Base-by-base conservation (phyloP, 805 yeast species). In the Zygosaccharomyces kombuchaensis region DNA sequence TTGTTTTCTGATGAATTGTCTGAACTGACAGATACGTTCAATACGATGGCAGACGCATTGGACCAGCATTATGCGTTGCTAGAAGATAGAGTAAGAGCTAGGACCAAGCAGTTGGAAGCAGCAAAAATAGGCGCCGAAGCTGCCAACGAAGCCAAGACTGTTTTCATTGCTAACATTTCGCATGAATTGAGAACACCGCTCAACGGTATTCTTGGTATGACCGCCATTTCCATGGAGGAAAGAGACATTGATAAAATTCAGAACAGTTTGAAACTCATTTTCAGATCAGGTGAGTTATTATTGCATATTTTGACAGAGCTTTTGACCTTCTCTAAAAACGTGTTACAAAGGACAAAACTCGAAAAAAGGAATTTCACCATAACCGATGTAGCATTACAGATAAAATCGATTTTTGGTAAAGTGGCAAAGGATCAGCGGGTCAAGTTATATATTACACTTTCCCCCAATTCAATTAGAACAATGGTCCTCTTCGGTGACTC, bases 61-160 rank as follows among this genome's bases (percentile, higher is more conserved):
- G 87, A 87, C 48, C 75, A 80, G 48, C 97, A 91, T 62, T 91
- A 91, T 58, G 71, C 83, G 4, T 83, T 84, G 57, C 65, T 91
- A 43, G 98, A 93, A 66, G 96, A 87, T 53, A 76, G 97, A 51
- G 98, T 91, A 13, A 74, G 80, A 42, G 82, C 82, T 30, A 76
- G 98, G 60, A 91, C 98, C 0, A 81, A 78, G 57, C 96, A 91
- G 63, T 73, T 91, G 36, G 96, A 90, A 63, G 83, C 82, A 1
- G 93, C 96, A 8, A 86, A 87, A 56, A 76, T 84, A 25, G 86
- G 84, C 60, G 97, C 96, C 0, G 97, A 91, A 67, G 80, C 84
- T 23, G 99, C 99, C 1, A 91, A 91, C 64, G 97, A 93, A 56
- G 96, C 98, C 2, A 93, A 93, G 60, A 90, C 98, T 6, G 89